A percentile compares a stretch with the other conserved stretches of the same genome.
Conservation (phyloP, 2,329 filamentous ascomycete genomes). For the Aspergillus sp. region DNA sequence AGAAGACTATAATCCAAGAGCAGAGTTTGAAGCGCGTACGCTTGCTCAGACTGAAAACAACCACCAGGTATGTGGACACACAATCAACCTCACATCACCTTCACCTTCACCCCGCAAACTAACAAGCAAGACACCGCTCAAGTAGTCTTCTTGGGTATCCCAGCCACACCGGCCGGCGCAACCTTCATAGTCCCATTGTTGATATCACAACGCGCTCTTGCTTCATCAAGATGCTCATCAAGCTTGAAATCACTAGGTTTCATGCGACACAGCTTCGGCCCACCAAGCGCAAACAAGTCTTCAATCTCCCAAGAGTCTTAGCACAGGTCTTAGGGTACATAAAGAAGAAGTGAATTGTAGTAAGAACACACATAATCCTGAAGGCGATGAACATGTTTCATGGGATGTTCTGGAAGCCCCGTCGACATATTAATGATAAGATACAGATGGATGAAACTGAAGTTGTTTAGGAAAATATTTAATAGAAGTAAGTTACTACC, state of each 20-base stretch:
- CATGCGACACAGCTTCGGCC: slow-evolving; percentile 38
- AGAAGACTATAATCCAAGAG: too few relatives aligned
- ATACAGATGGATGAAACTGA: too few relatives aligned
- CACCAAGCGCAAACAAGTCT: slow-evolving; percentile 33
- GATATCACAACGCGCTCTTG: slow-evolving; percentile 14
- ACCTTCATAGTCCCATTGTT: slow-evolving; percentile 1
- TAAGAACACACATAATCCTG: slow-evolving; percentile 52
- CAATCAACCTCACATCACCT: too few relatives aligned
- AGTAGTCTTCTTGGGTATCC: background rate
- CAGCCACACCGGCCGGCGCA: background rate
- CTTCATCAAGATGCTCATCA: slow-evolving; percentile 35
- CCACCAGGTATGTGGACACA: too few relatives aligned
- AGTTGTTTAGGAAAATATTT: too few relatives aligned
- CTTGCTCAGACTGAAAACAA: background rate
- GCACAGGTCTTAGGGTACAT: slow-evolving; percentile 41
- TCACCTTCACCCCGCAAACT: background rate
- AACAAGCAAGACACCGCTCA: background rate
- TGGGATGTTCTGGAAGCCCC: slow-evolving; percentile 58
- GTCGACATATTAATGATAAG: too few relatives aligned
- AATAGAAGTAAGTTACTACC: too few relatives aligned
- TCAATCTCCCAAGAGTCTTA: slow-evolving; percentile 41
- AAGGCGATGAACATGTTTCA: slow-evolving; percentile 60
- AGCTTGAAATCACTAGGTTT: slow-evolving; percentile 37
- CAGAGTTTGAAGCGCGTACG: too few relatives aligned
- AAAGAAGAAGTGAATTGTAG: slow-evolving; percentile 52